These are phyloP conservation scores for Globisporangium emineosum DNA, from an alignment of 352 stramenopile genomes.

Conservation along the genomic window DNA sequence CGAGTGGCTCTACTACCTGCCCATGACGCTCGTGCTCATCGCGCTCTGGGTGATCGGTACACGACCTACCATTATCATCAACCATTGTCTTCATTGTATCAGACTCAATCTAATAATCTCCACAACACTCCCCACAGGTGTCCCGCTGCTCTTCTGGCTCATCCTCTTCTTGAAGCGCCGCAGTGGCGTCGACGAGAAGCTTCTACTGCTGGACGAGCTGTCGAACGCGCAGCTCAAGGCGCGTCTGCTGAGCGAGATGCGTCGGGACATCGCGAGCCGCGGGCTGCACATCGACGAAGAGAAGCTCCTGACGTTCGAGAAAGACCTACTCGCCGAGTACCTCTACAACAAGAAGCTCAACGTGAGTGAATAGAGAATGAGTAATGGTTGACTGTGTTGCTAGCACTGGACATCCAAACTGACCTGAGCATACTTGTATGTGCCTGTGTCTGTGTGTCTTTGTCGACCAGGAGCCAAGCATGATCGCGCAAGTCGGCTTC, in stretches of 20 bases:
- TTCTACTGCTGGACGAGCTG: constrained; percentile 43
- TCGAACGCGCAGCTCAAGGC: constrained; percentile 39
- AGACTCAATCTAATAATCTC: not conserved
- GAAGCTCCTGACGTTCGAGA: constrained; percentile 41
- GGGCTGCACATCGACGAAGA: constrained; percentile 48
- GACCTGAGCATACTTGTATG: not conserved
- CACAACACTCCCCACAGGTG: constrained; percentile 31
- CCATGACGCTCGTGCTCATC: constrained; percentile 37
- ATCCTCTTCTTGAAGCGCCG: constrained; percentile 57
- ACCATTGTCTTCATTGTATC: not conserved
- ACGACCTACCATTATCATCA: not conserved
- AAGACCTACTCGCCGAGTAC: constrained; percentile 50
- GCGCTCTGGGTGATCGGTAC: constrained; percentile 63
- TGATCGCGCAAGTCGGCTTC: constrained; percentile 72
- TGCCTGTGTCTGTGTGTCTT: too few species aligned
- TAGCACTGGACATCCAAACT: too few species aligned
- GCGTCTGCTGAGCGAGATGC: constrained; percentile 45
- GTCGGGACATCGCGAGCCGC: constrained; percentile 33
- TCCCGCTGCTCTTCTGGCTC: constrained; percentile 67
- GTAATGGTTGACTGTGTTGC: not conserved
- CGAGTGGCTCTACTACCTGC: constrained; percentile 58
- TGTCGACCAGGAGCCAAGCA: constrained; percentile 53
- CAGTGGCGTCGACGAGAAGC: constrained; percentile 41
- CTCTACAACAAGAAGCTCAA: constrained; percentile 53
- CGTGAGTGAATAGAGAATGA: constrained; percentile 16